A percentile compares a stretch with the other conserved stretches of the same genome.
Evolutionary conservation across 768 basidiomycete genomes (phyloP).

Genomic region (Omphalotus guepiniiformis): DNA sequence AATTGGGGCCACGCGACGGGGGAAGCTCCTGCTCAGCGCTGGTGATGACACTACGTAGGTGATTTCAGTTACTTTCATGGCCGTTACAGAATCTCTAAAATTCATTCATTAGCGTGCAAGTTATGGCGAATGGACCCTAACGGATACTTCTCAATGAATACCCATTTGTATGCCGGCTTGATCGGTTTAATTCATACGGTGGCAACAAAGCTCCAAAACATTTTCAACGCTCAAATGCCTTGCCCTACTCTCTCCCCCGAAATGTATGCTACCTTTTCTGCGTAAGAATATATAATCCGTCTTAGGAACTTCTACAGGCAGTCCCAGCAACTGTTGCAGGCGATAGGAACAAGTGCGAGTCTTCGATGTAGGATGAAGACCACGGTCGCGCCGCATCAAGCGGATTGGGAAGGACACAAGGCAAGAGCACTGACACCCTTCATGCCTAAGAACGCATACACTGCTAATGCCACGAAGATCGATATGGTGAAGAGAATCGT

Average conservation of each 20-base stretch:
- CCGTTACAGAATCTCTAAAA: background rate
- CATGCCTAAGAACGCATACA: conserved; percentile 47
- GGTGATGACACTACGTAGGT: conserved; percentile 68
- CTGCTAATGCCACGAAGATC: conserved; percentile 65
- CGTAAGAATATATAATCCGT: background rate
- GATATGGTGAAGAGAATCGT: conserved; percentile 62
- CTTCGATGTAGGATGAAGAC: conserved; percentile 64
- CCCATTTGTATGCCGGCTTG: conserved; percentile 60
- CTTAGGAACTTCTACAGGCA: background rate
- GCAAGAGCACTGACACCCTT: conserved; percentile 34
- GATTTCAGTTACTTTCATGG: background rate
- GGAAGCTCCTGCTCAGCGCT: conserved; percentile 60
- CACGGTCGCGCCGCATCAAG: conserved; percentile 30
- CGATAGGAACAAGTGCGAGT: conserved; percentile 70
- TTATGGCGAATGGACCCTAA: conserved; percentile 70
- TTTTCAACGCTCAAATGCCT: conserved; percentile 81
- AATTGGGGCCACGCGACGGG: conserved; percentile 68
- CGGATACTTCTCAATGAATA: conserved; percentile 44
- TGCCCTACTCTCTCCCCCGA: conserved; percentile 77
- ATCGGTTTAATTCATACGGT: conserved; percentile 80
- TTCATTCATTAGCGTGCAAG: conserved; percentile 50
- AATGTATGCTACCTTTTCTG: conserved; percentile 21
- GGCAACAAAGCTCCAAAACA: conserved; percentile 77
- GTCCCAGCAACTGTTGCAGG: conserved; percentile 72
- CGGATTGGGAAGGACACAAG: conserved; percentile 38